These are phyloP conservation scores for Nemania bipapillata DNA, from an alignment of 2,329 filamentous ascomycete genomes.

Conservation along the genomic window DNA sequence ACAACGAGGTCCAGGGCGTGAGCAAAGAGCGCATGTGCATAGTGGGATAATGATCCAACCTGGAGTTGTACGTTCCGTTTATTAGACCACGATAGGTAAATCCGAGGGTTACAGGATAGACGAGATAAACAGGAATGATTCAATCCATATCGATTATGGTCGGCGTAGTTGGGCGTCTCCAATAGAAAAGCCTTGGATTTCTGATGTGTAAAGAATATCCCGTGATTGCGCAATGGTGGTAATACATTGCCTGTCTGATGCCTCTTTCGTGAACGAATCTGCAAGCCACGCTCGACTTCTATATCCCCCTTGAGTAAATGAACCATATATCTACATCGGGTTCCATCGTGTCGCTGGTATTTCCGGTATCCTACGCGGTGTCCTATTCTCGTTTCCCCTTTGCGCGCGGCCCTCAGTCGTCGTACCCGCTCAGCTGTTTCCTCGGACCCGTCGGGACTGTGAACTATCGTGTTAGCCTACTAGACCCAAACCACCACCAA, in stretches of 20 bases:
- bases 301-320: background rate
- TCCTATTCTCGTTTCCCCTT: background rate
- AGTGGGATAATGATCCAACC: slow-evolving; percentile 15
- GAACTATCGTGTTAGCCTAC: slow-evolving; percentile 38
- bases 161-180: background rate
- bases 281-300: slow-evolving; percentile 4
- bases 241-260: slow-evolving; percentile 16
- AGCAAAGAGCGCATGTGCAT: slow-evolving; percentile 41
- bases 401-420: slow-evolving; percentile 58
- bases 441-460: slow-evolving; percentile 68
- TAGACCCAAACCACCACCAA: background rate
- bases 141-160: slow-evolving; percentile 5
- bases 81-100: slow-evolving; percentile 4
- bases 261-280: slow-evolving; percentile 16
- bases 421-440: slow-evolving; percentile 70
- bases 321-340: slow-evolving; percentile 12
- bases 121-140: slow-evolving; percentile 8
- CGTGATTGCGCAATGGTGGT: slow-evolving; percentile 16
- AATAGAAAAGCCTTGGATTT: slow-evolving; percentile 29
- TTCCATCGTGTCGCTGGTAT: background rate
- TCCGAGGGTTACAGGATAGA: slow-evolving; percentile 27
- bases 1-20: slow-evolving; percentile 30
- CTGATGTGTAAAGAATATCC: slow-evolving; percentile 22
- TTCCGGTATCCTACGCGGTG: background rate
- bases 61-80: background rate